Evolutionary conservation across 352 stramenopile genomes (phyloP).

Genomic region (Globisporangium nunn): DNA sequence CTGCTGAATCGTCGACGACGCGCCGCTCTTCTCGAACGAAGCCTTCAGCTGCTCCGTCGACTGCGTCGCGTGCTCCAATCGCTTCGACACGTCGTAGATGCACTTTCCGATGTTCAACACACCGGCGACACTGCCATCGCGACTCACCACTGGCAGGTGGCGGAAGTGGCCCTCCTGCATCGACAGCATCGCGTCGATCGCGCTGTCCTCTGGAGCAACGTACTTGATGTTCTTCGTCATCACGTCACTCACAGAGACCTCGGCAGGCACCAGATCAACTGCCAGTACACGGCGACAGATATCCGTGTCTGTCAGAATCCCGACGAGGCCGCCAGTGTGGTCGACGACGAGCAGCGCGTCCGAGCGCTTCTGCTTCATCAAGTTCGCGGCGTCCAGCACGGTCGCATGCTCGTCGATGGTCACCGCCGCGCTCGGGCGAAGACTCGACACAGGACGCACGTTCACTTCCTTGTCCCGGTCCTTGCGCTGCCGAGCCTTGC

Average conservation of each 20-base stretch:
- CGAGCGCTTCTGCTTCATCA: conserved; percentile 90
- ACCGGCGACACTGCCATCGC: conserved; percentile 86
- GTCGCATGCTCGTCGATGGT: conserved; percentile 66
- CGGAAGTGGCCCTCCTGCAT: conserved; percentile 98
- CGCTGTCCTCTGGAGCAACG: conserved; percentile 90
- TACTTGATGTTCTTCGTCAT: conserved; percentile 97
- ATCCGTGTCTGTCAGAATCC: conserved; percentile 96
- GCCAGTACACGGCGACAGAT: conserved; percentile 91
- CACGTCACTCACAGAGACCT: conserved; percentile 73
- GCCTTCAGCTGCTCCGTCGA: conserved; percentile 83
- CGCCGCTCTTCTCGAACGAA: conserved; percentile 66
- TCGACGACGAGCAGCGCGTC: conserved; percentile 92
- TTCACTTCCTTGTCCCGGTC: conserved; percentile 71
- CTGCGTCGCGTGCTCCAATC: conserved; percentile 88
- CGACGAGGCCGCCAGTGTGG: conserved; percentile 75
- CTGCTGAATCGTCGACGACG: conserved; percentile 69
- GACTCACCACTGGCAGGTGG: conserved; percentile 92
- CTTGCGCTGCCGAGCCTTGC: conserved; percentile 65
- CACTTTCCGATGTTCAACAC: conserved; percentile 98
- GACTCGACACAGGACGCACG: conserved; percentile 73
- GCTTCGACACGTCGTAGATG: conserved; percentile 96
- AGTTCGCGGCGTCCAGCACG: conserved; percentile 82
- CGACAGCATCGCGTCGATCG: conserved; percentile 94
- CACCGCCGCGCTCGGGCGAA: conserved; percentile 71
- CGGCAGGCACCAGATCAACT: conserved; percentile 65